Evolutionary conservation across 139 green algal species (phyloP).

Genomic region (Bryopsis sp.): DNA sequence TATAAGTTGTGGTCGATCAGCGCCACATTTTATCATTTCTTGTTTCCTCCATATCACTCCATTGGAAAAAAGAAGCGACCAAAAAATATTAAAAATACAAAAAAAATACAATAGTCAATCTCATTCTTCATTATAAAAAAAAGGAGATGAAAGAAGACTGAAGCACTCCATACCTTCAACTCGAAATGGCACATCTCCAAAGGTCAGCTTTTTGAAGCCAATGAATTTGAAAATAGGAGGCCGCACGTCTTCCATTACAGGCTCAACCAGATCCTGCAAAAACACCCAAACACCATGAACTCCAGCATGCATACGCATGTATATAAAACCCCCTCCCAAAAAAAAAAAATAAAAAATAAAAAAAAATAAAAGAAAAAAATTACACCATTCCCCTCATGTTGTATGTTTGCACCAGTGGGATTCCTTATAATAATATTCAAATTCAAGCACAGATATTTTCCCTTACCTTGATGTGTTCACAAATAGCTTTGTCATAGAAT

Average conservation of each 20-base stretch:
- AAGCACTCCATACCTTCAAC: slow-evolving; percentile 32
- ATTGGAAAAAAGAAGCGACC: too few relatives aligned
- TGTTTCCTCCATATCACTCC: too few relatives aligned
- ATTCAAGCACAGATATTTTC: background rate
- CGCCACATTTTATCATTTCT: too few relatives aligned
- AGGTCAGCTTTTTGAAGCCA: slow-evolving; percentile 73
- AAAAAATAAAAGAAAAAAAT: background rate
- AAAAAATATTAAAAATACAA: too few relatives aligned
- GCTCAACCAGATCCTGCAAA: slow-evolving; percentile 54
- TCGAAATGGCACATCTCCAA: slow-evolving; percentile 71
- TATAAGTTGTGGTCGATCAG: background rate
- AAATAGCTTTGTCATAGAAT: slow-evolving; percentile 72
- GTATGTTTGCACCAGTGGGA: background rate
- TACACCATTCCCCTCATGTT: too few relatives aligned
- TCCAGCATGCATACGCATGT: too few relatives aligned
- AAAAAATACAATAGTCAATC: too few relatives aligned
- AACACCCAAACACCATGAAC: background rate
- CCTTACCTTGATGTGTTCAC: slow-evolving; percentile 53
- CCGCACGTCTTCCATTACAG: slow-evolving; percentile 44
- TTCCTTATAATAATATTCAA: background rate
- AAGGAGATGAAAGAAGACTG: too few relatives aligned
- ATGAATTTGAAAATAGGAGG: slow-evolving; percentile 66
- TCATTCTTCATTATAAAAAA: too few relatives aligned
- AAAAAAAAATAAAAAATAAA: background rate
- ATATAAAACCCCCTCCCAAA: too few relatives aligned